Percentiles rank a stretch among this genome's conserved stretches.
Evolutionary conservation across 441 rosid genomes (phyloP).

Genomic region (Corymbia calophylla): DNA sequence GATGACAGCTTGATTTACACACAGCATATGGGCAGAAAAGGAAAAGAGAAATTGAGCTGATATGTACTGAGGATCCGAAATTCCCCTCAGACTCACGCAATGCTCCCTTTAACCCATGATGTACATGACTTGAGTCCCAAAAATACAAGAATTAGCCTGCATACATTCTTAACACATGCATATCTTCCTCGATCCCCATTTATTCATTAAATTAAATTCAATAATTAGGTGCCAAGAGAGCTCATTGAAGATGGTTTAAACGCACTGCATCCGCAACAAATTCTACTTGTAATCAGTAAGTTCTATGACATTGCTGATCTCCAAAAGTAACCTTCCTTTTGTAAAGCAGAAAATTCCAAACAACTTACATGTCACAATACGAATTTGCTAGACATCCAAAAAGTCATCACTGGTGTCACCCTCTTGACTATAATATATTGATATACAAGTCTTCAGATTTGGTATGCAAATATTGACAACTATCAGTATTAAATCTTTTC

Average conservation of each 20-base stretch:
- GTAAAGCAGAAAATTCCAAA: not conserved
- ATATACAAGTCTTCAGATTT: not conserved
- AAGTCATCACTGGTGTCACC: not conserved
- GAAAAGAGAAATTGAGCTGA: not conserved
- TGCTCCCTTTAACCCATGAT: not conserved
- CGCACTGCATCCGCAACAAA: not conserved
- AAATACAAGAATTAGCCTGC: not conserved
- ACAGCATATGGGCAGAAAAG: not conserved
- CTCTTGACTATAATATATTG: not conserved
- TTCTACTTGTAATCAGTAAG: not conserved
- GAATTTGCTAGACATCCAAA: not conserved
- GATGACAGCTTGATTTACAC: not conserved
- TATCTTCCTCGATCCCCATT: not conserved
- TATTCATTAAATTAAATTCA: not conserved
- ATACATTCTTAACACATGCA: not conserved
- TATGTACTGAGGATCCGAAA: not conserved
- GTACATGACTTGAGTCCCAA: not conserved
- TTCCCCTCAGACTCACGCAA: not conserved
- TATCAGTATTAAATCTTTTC: not conserved
- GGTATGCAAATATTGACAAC: not conserved
- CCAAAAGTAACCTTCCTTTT: not conserved
- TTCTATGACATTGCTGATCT: not conserved
- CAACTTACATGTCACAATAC: not conserved
- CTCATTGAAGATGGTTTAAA: not conserved
- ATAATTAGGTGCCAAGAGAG: not conserved